These are phyloP conservation scores for Penicillium robsamsonii DNA, from an alignment of 495 filamentous ascomycete species.

Conservation along the genomic window DNA sequence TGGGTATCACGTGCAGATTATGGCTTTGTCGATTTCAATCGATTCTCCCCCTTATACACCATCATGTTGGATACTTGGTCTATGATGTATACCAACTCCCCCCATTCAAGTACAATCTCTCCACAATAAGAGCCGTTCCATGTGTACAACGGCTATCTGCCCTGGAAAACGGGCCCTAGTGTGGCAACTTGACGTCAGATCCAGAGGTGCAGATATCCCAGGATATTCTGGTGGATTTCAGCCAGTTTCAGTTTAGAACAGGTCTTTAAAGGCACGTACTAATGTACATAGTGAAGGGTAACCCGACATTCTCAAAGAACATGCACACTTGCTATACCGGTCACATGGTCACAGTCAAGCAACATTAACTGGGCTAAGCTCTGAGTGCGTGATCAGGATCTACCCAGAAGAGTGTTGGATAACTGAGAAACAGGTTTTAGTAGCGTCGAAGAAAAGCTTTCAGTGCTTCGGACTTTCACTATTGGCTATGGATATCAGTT, in stretches of 20 bases:
- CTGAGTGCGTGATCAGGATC: background rate
- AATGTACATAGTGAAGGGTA: background rate
- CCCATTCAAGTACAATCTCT: slow-evolving; percentile 4
- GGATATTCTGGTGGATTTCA: background rate
- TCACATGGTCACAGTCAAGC: background rate
- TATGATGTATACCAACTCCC: slow-evolving; percentile 7
- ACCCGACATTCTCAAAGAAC: background rate
- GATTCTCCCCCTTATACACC: background rate
- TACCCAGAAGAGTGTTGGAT: background rate
- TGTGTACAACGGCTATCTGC: slow-evolving; percentile 4
- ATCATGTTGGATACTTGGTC: background rate
- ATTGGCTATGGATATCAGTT: background rate
- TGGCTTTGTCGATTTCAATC: background rate
- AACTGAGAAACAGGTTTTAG: background rate
- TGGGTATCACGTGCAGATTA: slow-evolving; percentile 8
- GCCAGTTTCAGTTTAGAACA: background rate
- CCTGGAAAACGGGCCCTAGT: slow-evolving; percentile 3
- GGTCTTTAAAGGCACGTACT: background rate
- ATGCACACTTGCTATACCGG: background rate
- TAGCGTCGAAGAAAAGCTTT: background rate
- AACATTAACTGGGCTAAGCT: background rate
- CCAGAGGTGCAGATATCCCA: background rate
- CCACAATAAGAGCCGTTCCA: slow-evolving; percentile 7
- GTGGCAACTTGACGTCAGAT: slow-evolving; percentile 33
- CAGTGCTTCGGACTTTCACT: background rate